Conservation (phyloP, 805 yeast genomes). For the Cyberlindnera maritima region DNA sequence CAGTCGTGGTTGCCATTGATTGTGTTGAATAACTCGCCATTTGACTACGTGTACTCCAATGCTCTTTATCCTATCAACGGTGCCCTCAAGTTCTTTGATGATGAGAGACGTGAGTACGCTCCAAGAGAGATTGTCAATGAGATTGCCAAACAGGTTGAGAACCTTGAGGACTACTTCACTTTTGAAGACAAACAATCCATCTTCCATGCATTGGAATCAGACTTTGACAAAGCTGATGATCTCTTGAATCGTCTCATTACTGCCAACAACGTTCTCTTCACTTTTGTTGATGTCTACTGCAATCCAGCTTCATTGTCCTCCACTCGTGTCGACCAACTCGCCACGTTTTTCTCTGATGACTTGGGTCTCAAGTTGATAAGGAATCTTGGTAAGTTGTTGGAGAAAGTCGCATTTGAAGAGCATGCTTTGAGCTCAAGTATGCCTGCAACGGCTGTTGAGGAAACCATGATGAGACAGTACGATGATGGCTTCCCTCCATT, state of each 20-base stretch:
- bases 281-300: constrained; percentile 55
- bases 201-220: constrained; percentile 24
- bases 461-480: constrained; percentile 35
- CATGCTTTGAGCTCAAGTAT: constrained; percentile 44
- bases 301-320: constrained; percentile 50
- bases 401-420: constrained; percentile 58
- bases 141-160: constrained; percentile 31
- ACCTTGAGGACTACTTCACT: constrained; percentile 28
- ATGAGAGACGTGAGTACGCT: constrained; percentile 49
- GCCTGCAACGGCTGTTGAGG: constrained; percentile 45
- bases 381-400: constrained; percentile 44
- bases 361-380: constrained; percentile 40
- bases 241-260: constrained; percentile 31
- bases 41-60: constrained; percentile 55
- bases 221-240: constrained; percentile 19
- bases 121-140: constrained; percentile 34
- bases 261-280: constrained; percentile 44
- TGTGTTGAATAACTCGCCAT: constrained; percentile 53
- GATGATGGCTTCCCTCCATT: constrained; percentile 38
- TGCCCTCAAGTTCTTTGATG: constrained; percentile 55
- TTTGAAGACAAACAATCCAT: constrained; percentile 25
- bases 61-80: constrained; percentile 52
- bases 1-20: constrained; percentile 48
- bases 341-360: constrained; percentile 39
- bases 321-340: constrained; percentile 31